Evolutionary conservation across 2,329 filamentous ascomycete genomes (phyloP).

Genomic region (Tolypocladium inflatum): DNA sequence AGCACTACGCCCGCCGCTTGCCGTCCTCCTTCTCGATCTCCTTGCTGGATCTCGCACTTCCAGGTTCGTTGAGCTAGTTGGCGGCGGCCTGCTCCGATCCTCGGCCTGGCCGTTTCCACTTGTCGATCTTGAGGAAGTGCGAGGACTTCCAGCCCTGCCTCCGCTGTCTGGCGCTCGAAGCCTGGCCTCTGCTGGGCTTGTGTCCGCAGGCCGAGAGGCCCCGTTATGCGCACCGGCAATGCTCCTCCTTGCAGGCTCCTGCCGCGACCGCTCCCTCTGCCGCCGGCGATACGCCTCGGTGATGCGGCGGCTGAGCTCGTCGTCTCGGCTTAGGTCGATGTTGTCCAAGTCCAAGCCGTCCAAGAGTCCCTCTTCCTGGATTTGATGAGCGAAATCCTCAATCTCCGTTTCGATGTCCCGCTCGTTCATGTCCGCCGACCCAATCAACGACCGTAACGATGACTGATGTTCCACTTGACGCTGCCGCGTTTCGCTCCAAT

Average conservation of each 20-base stretch:
- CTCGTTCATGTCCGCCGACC: slow-evolving; percentile 66
- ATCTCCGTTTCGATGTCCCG: slow-evolving; percentile 81
- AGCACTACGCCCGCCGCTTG: slow-evolving; percentile 45
- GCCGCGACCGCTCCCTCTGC: slow-evolving; percentile 53
- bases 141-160: slow-evolving; percentile 19
- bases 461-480: slow-evolving; percentile 80
- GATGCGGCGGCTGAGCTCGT: slow-evolving; percentile 83
- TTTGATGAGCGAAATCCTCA: slow-evolving; percentile 80
- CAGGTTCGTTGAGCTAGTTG: slow-evolving; percentile 16
- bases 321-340: slow-evolving; percentile 73
- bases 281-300: slow-evolving; percentile 77
- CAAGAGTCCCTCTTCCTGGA: slow-evolving; percentile 75
- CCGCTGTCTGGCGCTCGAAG: slow-evolving; percentile 15
- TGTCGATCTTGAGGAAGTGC: slow-evolving; percentile 35
- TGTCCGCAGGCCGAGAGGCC: slow-evolving; percentile 21
- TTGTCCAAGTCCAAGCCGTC: slow-evolving; percentile 86
- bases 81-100: slow-evolving; percentile 42
- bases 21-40: slow-evolving; percentile 36
- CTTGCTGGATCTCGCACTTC: slow-evolving; percentile 20
- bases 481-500: slow-evolving; percentile 36
- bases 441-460: slow-evolving; percentile 76
- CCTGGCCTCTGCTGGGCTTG: slow-evolving; percentile 13
- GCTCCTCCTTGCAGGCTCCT: slow-evolving; percentile 35
- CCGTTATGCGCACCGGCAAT: slow-evolving; percentile 24
- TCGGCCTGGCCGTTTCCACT: slow-evolving; percentile 34